phyloP scores from a whole-genome alignment of 2,329 filamentous ascomycete species.

The Cercospora brassicicola region DNA sequence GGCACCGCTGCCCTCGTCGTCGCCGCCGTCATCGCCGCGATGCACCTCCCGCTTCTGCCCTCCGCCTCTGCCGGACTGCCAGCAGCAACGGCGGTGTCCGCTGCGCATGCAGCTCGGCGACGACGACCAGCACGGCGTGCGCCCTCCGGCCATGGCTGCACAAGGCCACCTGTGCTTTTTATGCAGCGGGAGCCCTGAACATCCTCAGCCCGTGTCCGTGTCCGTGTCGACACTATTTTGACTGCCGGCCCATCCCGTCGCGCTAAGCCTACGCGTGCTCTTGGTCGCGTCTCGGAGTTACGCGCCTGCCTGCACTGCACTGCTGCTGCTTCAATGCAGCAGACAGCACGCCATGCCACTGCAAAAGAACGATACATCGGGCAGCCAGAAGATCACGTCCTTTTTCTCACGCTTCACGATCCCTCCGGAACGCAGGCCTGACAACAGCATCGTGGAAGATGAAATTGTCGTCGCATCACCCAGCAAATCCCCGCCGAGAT shows the following conservation, averaged over 20 bases:
- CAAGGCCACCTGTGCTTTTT: neutral
- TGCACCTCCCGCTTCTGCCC: neutral
- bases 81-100: neutral
- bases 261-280: neutral
- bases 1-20: neutral
- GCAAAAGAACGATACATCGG: neutral
- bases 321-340: neutral
- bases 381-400: conserved; percentile 41
- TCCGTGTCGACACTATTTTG: neutral
- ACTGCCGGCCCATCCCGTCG: neutral
- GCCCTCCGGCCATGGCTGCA: neutral
- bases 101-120: neutral
- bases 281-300: neutral
- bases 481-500: conserved; percentile 9
- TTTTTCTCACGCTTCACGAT: conserved; percentile 49
- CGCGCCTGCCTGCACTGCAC: neutral
- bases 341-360: conserved; percentile 13
- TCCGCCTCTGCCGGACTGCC: neutral
- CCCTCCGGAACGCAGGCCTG: conserved; percentile 30
- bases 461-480: conserved; percentile 31
- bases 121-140: neutral
- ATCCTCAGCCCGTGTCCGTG: neutral
- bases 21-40: neutral
- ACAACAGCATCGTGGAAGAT: conserved; percentile 27
- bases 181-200: neutral